Percentiles rank a stretch among this genome's conserved stretches.
Conservation (phyloP, 371 early-diverging fungal genomes). For the Mortierella sp. region DNA sequence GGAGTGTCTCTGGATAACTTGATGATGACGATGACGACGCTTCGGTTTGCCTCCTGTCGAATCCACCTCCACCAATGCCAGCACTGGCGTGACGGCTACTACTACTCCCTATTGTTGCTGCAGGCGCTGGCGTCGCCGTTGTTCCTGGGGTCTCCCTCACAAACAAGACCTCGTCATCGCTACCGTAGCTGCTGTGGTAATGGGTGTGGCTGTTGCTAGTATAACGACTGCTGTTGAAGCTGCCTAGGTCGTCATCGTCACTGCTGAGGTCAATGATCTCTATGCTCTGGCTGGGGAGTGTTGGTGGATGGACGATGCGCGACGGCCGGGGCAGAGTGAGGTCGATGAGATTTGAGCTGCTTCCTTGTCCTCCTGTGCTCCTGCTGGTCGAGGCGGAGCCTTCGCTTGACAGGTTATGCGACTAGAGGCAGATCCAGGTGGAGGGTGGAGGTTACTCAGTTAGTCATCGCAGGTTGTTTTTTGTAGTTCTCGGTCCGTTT, state of each 20-base stretch:
- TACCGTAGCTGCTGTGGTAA: background rate
- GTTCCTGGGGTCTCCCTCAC: slow-evolving; percentile 29
- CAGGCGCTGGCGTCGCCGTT: too few relatives aligned
- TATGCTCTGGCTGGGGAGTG: slow-evolving; percentile 30
- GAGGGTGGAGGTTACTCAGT: background rate
- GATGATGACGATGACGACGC: background rate
- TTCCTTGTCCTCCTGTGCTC: background rate
- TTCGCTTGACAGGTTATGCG: background rate
- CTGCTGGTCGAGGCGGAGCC: background rate
- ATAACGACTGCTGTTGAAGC: background rate
- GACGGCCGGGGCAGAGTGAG: slow-evolving; percentile 29
- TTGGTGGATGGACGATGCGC: slow-evolving; percentile 26
- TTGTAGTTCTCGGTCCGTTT: background rate
- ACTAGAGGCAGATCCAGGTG: background rate
- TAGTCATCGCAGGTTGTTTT: background rate
- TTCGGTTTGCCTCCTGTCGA: background rate
- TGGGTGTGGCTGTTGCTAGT: background rate
- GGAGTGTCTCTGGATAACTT: slow-evolving; percentile 11
- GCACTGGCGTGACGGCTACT: background rate
- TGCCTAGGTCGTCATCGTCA: slow-evolving; percentile 20
- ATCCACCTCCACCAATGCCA: background rate
- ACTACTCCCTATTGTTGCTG: background rate
- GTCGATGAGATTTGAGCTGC: slow-evolving; percentile 29
- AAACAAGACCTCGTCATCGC: slow-evolving; percentile 41
- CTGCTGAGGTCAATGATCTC: slow-evolving; percentile 40